Conservation (phyloP, 1,284 basidiomycete species). For the Ustilago lituana region DNA sequence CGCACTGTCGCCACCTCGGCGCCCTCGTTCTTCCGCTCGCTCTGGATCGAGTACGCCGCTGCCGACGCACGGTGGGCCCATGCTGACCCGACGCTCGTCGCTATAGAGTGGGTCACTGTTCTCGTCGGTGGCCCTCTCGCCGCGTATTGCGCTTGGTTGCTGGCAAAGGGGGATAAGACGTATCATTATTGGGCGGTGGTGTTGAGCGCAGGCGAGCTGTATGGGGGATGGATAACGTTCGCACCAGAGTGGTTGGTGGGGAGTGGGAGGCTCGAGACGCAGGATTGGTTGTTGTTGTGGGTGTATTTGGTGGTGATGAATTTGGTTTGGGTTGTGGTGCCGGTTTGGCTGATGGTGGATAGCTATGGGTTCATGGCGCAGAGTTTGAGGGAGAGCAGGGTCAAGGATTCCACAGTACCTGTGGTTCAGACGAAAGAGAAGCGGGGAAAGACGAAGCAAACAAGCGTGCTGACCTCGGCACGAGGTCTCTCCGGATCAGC, state of each 20-base stretch:
- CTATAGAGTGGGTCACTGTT: too few species aligned
- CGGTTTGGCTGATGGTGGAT: conserved; percentile 38
- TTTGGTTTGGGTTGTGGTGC: conserved; percentile 44
- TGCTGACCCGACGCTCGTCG: conserved; percentile 54
- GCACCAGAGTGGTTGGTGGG: conserved; percentile 60
- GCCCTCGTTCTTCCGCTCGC: conserved; percentile 50
- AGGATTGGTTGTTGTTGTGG: conserved; percentile 36
- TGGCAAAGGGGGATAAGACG: conserved; percentile 31
- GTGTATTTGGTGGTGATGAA: conserved; percentile 51
- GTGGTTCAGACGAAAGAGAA: background rate
- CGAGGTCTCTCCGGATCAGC: conserved; percentile 20
- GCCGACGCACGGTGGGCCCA: conserved; percentile 62
- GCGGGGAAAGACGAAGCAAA: background rate
- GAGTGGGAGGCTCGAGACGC: conserved; percentile 9
- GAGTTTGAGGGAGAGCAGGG: conserved; percentile 1
- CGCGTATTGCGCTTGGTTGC: conserved; percentile 49
- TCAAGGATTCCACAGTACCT: conserved; percentile 4
- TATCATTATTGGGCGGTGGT: conserved; percentile 61
- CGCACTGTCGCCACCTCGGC: conserved; percentile 50
- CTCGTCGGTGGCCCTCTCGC: conserved; percentile 61
- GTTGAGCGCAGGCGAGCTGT: conserved; percentile 57
- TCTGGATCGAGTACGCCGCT: conserved; percentile 62
- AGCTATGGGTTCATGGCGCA: conserved; percentile 18
- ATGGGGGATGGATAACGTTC: conserved; percentile 65
- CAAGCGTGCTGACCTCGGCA: conserved; percentile 2